Percentiles rank a stretch among this genome's conserved stretches.
These are phyloP conservation scores for Porodaedalea pini DNA, from an alignment of 1,284 basidiomycete genomes.

Conservation along the genomic window DNA sequence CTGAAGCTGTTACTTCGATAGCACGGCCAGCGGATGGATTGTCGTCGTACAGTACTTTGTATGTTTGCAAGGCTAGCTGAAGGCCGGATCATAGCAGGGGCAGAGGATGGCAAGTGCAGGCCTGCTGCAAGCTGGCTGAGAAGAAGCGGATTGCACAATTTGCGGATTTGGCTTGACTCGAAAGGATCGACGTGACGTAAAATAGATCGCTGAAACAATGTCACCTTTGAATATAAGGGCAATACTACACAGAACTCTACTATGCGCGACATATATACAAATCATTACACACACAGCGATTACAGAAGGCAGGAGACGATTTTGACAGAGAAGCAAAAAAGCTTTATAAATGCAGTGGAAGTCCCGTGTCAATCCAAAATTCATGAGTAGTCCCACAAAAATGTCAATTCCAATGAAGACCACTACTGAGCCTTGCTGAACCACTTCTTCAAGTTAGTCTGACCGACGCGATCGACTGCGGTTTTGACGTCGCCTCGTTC, in stretches of 20 bases:
- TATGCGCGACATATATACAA: too few relatives aligned
- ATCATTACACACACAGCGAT: too few relatives aligned
- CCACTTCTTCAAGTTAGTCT: conserved; percentile 76
- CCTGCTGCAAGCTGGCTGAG: not conserved
- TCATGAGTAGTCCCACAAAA: not conserved
- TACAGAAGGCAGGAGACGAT: too few relatives aligned
- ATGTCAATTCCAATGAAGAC: not conserved
- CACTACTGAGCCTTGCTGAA: conserved; percentile 49
- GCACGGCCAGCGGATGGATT: not conserved
- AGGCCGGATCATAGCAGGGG: conserved; percentile 1
- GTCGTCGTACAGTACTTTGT: not conserved
- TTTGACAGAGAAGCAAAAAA: too few relatives aligned
- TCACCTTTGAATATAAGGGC: too few relatives aligned
- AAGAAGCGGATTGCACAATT: too few relatives aligned
- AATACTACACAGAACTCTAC: too few relatives aligned
- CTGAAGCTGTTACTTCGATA: not conserved
- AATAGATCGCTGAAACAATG: too few relatives aligned
- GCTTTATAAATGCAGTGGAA: too few relatives aligned
- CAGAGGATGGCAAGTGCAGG: too few relatives aligned
- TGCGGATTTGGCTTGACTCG: not conserved
- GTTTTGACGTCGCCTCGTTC: conserved; percentile 57
- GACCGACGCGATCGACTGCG: conserved; percentile 60
- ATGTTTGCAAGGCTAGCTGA: not conserved
- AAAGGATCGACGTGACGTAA: not conserved
- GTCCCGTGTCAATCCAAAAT: not conserved